These are phyloP conservation scores for Boletus edulis DNA, from an alignment of 768 basidiomycete genomes.

Conservation along the genomic window DNA sequence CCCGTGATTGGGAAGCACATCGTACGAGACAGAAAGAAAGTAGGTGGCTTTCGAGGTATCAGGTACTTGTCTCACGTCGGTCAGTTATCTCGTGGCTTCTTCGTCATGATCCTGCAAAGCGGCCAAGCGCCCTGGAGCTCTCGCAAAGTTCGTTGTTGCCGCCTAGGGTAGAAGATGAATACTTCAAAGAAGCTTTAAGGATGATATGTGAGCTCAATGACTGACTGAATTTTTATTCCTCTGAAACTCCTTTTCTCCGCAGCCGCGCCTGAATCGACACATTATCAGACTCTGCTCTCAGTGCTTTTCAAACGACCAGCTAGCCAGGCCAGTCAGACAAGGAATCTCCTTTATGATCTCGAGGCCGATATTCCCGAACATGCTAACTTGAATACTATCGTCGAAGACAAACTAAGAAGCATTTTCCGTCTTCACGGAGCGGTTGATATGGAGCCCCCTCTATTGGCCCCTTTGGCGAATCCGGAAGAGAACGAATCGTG, in stretches of 20 bases:
- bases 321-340: conserved; percentile 57
- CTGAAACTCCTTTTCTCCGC: background rate
- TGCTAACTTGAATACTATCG: conserved; percentile 66
- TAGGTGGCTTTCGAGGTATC: conserved; percentile 34
- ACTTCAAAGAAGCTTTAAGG: conserved; percentile 74
- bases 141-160: conserved; percentile 79
- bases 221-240: background rate
- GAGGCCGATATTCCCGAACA: conserved; percentile 69
- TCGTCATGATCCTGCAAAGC: conserved; percentile 72
- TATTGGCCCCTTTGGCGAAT: conserved; percentile 73
- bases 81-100: conserved; percentile 79
- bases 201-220: conserved; percentile 59
- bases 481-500: conserved; percentile 61
- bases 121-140: conserved; percentile 82
- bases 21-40: conserved; percentile 67
- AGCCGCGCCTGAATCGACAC: conserved; percentile 81
- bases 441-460: conserved; percentile 79
- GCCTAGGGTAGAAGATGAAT: conserved; percentile 75
- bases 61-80: conserved; percentile 2
- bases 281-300: conserved; percentile 74
- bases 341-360: conserved; percentile 72
- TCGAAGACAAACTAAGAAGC: conserved; percentile 70
- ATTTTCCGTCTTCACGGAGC: conserved; percentile 91
- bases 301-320: conserved; percentile 75
- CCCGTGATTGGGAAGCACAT: conserved; percentile 65